Evolutionary conservation across 2,329 filamentous ascomycete species (phyloP), one percentile per base, ranked within the genome.

Genomic region (Exophiala sp.): DNA sequence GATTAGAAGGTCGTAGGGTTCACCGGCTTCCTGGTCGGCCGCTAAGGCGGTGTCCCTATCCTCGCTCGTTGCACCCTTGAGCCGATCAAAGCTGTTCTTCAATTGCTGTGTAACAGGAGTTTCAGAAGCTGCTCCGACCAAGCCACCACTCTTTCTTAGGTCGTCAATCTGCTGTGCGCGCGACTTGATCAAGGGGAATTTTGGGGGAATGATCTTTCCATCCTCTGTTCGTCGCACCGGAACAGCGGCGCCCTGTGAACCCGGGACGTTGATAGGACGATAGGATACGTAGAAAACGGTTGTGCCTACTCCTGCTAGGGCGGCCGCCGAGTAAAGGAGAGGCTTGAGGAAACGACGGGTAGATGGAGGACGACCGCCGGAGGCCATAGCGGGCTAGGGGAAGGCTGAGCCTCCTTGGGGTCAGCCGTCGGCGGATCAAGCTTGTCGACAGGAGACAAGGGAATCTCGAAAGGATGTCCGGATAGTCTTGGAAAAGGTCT

Each of bases 1-100:
- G 64, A 94, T 77, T 60, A 92, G 75, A 38, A 94, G 75, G 67
- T 92, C 89, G 65, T 91, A 92, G 48, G 82, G 78, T 40, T 85
- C 79, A 9, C 72, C 71, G 12, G 72, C 70, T 20, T 66, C 63
- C 43, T 67, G 59, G 21, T 58, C 57, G n/a, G 38, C 39, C 11
- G 51, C 47, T 14, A 58, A 33, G 3, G 33, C 46, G 21, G 29
- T 52, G 46, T 73, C 57, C 18, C 44, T 53, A 10, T 55, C 38
- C 1, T 47, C 54, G 46, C 42, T 50, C 11, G 51, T 51, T 36
- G 46, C 59, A 33, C 57, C 47, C 47, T 57, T 64, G 33, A 61
- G 53, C 33, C 59, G 53, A 39, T 60, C 57, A 21, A 58, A 55
- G 24, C 55, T 56, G 35, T 59, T 58, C 24, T 29, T 40, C 47